These are phyloP conservation scores for Candida maesae DNA, from an alignment of 805 yeast species.

Conservation along the genomic window DNA sequence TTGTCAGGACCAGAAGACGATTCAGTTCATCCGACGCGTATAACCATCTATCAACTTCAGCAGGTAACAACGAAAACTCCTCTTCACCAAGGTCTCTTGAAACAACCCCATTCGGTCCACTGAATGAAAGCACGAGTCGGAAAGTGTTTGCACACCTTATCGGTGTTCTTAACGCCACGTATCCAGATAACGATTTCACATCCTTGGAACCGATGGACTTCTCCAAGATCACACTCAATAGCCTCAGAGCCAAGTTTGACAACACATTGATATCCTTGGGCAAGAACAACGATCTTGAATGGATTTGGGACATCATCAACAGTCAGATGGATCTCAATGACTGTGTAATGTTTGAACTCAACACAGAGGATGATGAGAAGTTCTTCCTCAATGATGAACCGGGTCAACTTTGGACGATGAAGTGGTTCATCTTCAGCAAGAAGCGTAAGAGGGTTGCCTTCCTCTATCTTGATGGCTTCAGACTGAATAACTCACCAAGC, in stretches of 20 bases:
- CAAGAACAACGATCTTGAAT: conserved; percentile 43
- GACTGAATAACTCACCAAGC: conserved; percentile 36
- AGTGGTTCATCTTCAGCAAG: conserved; percentile 91
- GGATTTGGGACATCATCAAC: conserved; percentile 88
- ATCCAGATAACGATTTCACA: conserved; percentile 94
- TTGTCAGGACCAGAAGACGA: conserved; percentile 40
- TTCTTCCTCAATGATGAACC: conserved; percentile 24
- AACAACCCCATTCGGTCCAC: conserved; percentile 82
- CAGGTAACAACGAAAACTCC: conserved; percentile 9
- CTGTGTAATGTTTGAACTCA: conserved; percentile 61
- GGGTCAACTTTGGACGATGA: conserved; percentile 42
- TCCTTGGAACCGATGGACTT: conserved; percentile 77
- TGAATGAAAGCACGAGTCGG: conserved; percentile 79
- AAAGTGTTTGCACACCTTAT: conserved; percentile 88
- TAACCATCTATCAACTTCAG: conserved; percentile 11
- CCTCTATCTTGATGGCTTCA: conserved; percentile 60
- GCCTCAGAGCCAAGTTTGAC: conserved; percentile 64
- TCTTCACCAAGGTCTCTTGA: conserved; percentile 17
- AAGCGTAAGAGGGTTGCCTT: conserved; percentile 89
- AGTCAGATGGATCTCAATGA: conserved; percentile 63
- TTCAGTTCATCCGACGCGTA: conserved; percentile 25
- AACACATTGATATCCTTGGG: conserved; percentile 70
- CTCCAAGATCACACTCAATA: conserved; percentile 44
- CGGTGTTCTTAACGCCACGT: conserved; percentile 85
- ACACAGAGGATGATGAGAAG: conserved; percentile 34